A percentile compares a stretch with the other conserved stretches of the same genome.
Conservation (phyloP, 768 basidiomycete species). For the Xerocomellus intermedius region DNA sequence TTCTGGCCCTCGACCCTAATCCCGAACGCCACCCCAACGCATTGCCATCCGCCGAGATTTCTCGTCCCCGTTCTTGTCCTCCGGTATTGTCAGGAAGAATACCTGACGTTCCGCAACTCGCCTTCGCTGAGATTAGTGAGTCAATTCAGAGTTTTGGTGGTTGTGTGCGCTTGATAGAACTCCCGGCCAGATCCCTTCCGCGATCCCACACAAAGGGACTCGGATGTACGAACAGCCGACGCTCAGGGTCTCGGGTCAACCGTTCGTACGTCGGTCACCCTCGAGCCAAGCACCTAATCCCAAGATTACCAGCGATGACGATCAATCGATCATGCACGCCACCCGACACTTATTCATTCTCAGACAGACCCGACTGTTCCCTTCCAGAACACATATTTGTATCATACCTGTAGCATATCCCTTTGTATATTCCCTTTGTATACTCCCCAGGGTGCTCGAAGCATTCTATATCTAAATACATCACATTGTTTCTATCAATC, state of each 20-base stretch:
- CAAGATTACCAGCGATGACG: no score
- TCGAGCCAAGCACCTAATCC: no score
- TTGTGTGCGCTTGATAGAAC: background rate
- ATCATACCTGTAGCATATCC: no score
- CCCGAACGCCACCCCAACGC: rapidly evolving
- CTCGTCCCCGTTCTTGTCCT: slow-evolving; percentile 7
- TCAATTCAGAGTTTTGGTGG: background rate
- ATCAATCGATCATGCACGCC: no score
- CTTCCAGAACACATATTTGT: no score
- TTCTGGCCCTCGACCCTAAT: no score
- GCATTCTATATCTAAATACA: no score
- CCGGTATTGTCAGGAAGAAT: background rate
- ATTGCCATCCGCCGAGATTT: background rate
- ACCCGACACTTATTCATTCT: no score
- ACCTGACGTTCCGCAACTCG: background rate
- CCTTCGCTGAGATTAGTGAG: background rate
- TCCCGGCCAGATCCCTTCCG: background rate
- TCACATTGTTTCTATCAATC: no score
- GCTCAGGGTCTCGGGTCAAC: background rate
- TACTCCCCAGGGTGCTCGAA: no score
- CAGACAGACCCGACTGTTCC: no score
- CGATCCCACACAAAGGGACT: background rate
- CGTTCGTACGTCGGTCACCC: background rate
- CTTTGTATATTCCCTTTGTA: no score
- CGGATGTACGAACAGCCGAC: slow-evolving; percentile 2